These are phyloP conservation scores for Basidiobolus meristosporus DNA, from an alignment of 371 early-diverging fungal species.

Conservation along the genomic window DNA sequence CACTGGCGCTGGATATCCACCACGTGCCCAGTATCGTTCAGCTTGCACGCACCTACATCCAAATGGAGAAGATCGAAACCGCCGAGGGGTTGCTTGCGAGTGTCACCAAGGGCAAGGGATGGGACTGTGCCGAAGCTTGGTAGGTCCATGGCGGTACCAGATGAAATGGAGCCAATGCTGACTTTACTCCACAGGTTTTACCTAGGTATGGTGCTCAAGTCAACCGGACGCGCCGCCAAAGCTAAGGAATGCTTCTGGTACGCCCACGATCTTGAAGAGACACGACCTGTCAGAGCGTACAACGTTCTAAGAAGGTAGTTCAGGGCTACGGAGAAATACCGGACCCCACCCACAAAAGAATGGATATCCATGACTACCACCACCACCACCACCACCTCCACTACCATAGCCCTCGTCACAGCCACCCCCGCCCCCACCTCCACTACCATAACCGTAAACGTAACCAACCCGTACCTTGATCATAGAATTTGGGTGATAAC, in stretches of 20 bases:
- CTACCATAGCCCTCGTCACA: no score
- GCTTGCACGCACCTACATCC: constrained; percentile 19
- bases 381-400: no score
- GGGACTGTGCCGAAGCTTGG: constrained; percentile 48
- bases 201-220: constrained; percentile 26
- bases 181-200: constrained; percentile 16
- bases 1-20: constrained; percentile 18
- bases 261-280: constrained; percentile 43
- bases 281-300: constrained; percentile 41
- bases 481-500: no score
- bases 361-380: no score
- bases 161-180: not conserved
- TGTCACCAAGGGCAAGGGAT: constrained; percentile 28
- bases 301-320: no score
- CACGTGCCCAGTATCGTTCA: constrained; percentile 19
- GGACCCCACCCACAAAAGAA: no score
- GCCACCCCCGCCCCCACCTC: no score
- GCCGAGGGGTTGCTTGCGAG: constrained; percentile 31
- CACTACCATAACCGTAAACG: no score
- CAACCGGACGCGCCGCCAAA: constrained; percentile 24
- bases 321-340: no score
- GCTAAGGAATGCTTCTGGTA: constrained; percentile 46
- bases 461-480: no score
- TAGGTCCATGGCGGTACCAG: constrained; percentile 5
- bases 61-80: constrained; percentile 16